A percentile compares a stretch with the other conserved stretches of the same genome.
phyloP scores from a whole-genome alignment of 768 basidiomycete species.

The Lanmaoa pseudosensibilis region DNA sequence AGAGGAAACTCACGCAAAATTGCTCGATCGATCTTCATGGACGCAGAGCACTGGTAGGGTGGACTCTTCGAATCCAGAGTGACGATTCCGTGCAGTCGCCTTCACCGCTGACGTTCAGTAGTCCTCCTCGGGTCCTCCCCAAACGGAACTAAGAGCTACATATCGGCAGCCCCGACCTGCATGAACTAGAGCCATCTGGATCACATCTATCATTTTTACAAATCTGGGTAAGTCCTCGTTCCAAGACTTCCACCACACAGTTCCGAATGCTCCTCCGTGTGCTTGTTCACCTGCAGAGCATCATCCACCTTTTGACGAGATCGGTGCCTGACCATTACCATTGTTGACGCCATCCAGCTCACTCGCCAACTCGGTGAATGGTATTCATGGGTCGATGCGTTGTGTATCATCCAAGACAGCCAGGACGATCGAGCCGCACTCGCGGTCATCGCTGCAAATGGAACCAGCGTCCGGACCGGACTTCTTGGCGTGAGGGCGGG shows the following conservation, averaged over 20 bases:
- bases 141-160: conserved; percentile 20
- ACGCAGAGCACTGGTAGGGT: conserved; percentile 11
- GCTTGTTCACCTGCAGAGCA: no score
- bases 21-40: conserved; percentile 9
- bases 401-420: conserved; percentile 28
- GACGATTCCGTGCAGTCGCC: neutral
- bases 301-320: neutral
- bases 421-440: conserved; percentile 15
- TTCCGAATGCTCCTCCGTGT: no score
- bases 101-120: conserved; percentile 12
- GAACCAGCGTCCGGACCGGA: conserved; percentile 5
- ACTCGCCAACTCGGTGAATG: no score
- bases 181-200: conserved; percentile 11
- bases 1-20: no score
- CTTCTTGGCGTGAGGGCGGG: conserved; percentile 13
- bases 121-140: conserved; percentile 7
- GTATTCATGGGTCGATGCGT: conserved; percentile 27
- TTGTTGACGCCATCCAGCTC: no score
- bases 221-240: conserved; percentile 5
- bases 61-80: neutral
- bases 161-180: conserved; percentile 9
- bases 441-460: conserved; percentile 21
- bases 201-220: conserved; percentile 18
- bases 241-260: conserved; percentile 10
- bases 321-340: no score